A percentile compares a stretch with the other conserved stretches of the same genome.
phyloP scores from a whole-genome alignment of 345 rosid species.

The Salix viminalis region DNA sequence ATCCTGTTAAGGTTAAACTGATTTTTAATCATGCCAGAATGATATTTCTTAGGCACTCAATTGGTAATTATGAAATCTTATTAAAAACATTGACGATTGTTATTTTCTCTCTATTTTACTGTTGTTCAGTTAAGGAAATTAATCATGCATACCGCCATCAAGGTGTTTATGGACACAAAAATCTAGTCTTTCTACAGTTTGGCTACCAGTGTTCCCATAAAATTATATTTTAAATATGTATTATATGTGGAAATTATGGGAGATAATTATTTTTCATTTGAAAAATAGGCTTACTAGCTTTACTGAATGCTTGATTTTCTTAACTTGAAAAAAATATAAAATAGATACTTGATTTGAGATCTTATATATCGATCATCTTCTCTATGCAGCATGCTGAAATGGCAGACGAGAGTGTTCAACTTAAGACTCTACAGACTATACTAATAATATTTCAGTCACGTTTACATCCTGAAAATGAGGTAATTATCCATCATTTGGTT shows the following conservation, averaged over 20 bases:
- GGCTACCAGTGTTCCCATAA: neutral
- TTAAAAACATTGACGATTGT: no score
- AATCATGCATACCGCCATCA: no score
- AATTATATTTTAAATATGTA: neutral
- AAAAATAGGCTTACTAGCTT: no score
- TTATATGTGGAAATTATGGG: neutral
- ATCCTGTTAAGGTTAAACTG: no score
- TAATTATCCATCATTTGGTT: slow-evolving; percentile 23
- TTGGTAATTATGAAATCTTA: no score
- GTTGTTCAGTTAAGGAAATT: no score
- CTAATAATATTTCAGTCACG: slow-evolving; percentile 89
- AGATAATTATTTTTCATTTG: neutral
- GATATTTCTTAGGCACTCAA: no score
- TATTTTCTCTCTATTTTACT: no score
- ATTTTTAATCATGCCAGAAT: no score
- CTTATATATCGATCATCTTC: slow-evolving; percentile 17
- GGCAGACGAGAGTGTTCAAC: slow-evolving; percentile 85
- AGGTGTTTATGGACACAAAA: neutral
- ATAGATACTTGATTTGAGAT: neutral
- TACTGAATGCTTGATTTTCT: neutral
- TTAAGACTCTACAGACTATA: slow-evolving; percentile 91
- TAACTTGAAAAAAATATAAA: neutral
- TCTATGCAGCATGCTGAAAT: slow-evolving; percentile 88
- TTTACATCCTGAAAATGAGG: slow-evolving; percentile 89
- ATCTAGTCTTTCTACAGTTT: neutral